These are phyloP conservation scores for Kodamaea ohmeri DNA, from an alignment of 1,139 yeast species.

Conservation along the genomic window DNA sequence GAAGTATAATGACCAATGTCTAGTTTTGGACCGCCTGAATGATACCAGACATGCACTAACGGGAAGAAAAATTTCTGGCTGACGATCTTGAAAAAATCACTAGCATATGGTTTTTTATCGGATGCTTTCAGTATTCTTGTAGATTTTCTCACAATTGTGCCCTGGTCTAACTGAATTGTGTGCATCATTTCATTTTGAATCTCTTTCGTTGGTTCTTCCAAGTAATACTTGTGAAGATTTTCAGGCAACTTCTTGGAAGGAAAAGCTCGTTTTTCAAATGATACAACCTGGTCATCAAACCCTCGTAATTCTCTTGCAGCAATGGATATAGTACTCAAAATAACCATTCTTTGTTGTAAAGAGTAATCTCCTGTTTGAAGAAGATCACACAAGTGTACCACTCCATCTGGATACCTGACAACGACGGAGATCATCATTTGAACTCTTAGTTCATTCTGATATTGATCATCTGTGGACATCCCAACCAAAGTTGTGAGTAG, in stretches of 20 bases:
- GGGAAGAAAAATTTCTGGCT: slow-evolving; percentile 54
- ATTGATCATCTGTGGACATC: slow-evolving; percentile 46
- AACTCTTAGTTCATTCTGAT: slow-evolving; percentile 51
- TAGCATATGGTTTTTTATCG: neutral
- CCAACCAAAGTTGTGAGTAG: slow-evolving; percentile 47
- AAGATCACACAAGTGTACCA: slow-evolving; percentile 38
- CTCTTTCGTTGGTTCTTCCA: slow-evolving; percentile 5
- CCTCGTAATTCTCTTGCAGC: slow-evolving; percentile 64
- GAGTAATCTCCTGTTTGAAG: slow-evolving; percentile 64
- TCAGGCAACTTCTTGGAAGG: slow-evolving; percentile 49
- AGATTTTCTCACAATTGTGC: slow-evolving; percentile 53
- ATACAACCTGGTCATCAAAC: slow-evolving; percentile 43
- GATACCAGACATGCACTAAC: slow-evolving; percentile 54
- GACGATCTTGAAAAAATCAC: slow-evolving; percentile 44
- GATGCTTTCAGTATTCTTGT: slow-evolving; percentile 26
- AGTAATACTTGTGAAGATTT: slow-evolving; percentile 39
- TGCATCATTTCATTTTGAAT: slow-evolving; percentile 41
- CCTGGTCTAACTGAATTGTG: slow-evolving; percentile 33
- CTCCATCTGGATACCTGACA: slow-evolving; percentile 43
- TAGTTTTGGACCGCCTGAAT: slow-evolving; percentile 32
- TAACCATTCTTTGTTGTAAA: slow-evolving; percentile 55
- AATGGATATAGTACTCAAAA: slow-evolving; percentile 54
- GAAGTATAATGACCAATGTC: slow-evolving; percentile 56
- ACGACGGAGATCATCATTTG: slow-evolving; percentile 53
- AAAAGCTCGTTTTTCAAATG: slow-evolving; percentile 27